Base-by-base conservation (phyloP, 768 basidiomycete species). In the Xerocomellus intermedius region DNA sequence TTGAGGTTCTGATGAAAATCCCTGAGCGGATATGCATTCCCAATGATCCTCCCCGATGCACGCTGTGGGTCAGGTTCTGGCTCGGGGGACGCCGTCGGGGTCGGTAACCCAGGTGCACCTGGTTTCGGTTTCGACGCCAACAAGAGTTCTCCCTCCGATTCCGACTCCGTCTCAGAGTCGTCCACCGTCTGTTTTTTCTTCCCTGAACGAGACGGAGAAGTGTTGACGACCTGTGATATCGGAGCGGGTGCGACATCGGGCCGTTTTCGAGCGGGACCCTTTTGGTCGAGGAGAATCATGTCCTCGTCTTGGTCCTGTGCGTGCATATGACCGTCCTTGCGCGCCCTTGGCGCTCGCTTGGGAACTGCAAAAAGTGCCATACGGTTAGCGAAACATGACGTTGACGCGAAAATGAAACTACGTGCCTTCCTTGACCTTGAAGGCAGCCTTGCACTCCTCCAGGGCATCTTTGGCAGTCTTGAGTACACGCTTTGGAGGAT, bases 381-480 rank as follows among this genome's bases (percentile, higher is more conserved):
- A 38, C 39, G 21, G 33, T 58, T 9, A 54, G 45, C 36, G 19
- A 54, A 32, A 42, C 21, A 28, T 2, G 2, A 17, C 16, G 32
- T 36, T 35, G 16, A 43, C 22, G 32, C 9, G 6, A 37, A 35
- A 35, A 33, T 7, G 17, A 51, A 32, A 28, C 9, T 22, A 64
- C 77, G 26, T 53, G 81, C 94, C 90, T 76, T 87, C 79, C 73
- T 87, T 90, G 53, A 97, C 81, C 38, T 89, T 90, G 74, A 98
- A 85, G 1, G 67, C 74, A 7, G 74, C 66, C 67, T 83, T 86
- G 62, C 86, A 87, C 21, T 80, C 76, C 54, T 86, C 81, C 21
- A 87, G 74, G 0, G 84, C 75, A 1, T 74, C 70, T 41, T 73
- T 71, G 0, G 89, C 80, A 13, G 79, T 76, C 65, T 89, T 89